Evolutionary conservation across 768 basidiomycete species (phyloP).

Genomic region (Lactarius vividus): DNA sequence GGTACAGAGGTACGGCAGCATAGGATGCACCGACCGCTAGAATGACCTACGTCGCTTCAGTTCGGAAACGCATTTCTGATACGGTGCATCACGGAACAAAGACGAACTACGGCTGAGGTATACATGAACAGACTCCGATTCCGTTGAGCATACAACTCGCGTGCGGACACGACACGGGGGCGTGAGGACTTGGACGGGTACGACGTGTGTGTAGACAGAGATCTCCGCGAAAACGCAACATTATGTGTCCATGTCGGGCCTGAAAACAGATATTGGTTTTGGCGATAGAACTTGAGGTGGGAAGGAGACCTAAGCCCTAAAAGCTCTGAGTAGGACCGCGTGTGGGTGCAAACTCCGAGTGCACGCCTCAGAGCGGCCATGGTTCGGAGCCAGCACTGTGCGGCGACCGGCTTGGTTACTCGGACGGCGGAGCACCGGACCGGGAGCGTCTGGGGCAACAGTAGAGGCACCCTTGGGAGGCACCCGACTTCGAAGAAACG

Average conservation of each 20-base stretch:
- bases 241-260: slow-evolving; percentile 1
- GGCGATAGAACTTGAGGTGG: not conserved
- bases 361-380: not conserved
- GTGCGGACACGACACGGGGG: slow-evolving; percentile 36
- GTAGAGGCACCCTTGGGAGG: no score
- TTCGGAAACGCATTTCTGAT: not conserved
- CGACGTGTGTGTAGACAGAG: slow-evolving; percentile 11
- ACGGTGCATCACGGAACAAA: not conserved
- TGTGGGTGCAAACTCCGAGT: not conserved
- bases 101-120: slow-evolving; percentile 71
- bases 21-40: slow-evolving; percentile 84
- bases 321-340: not conserved
- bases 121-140: slow-evolving; percentile 85
- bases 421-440: not conserved
- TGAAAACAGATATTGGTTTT: not conserved
- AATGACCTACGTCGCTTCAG: slow-evolving; percentile 56
- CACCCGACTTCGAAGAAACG: not conserved
- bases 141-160: slow-evolving; percentile 48
- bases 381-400: not conserved
- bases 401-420: not conserved
- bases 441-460: not conserved
- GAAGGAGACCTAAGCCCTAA: not conserved
- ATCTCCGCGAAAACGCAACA: not conserved
- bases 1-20: slow-evolving; percentile 94
- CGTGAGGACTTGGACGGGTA: slow-evolving; percentile 18